Base-by-base conservation (phyloP, 495 filamentous ascomycete species). In the Chaetomium tenue region DNA sequence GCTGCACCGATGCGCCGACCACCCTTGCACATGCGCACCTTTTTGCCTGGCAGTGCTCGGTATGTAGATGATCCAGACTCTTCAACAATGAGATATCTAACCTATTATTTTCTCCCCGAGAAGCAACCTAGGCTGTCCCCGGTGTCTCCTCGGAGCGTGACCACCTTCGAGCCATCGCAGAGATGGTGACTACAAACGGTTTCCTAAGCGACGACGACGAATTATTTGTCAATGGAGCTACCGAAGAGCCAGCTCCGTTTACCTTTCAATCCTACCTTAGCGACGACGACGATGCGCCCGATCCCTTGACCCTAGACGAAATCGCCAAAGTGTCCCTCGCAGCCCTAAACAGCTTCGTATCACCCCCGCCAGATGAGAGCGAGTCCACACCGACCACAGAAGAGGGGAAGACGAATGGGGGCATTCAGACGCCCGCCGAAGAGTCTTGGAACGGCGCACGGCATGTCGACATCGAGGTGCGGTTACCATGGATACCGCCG, bases 261-360 rank as follows among this genome's bases (percentile, higher is more conserved):
- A 68, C 67, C 1, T 72, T 71, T 25, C 64, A 72, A 26, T 68
- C 67, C 8, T 69, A 70, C 12, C 48, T 70, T 2, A 71, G 70
- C 15, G 72, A 74, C 44, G 58, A 71, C 48, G 70, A 71, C 48
- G 70, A 71, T 5, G 63, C 16, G 2, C 51, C 52, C 16, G 61
- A 64, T 18, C 58, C 53, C 13, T 22, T 61, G 53, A 44, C 53
- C 7, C 25, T 70, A 25, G 63, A 72, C 37, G 63, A 66, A 12
- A 65, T 61, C 26, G 57, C 66, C 16, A 42, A 23, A 7, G 50
- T 54, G 15, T 33, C 54, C 20, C 42, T 60, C 9, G 64, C 54
- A 11, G 26, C 56, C 3, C 30, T 60, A 11, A 28, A 30, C 9
- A 26, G 48, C 1, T 15, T 39, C 11, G 39, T 2, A 16, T 28